Evolutionary conservation across 139 green algal species (phyloP), one percentile per base, ranked within the genome.

Genomic region (Astrephomene gubernaculifera): DNA sequence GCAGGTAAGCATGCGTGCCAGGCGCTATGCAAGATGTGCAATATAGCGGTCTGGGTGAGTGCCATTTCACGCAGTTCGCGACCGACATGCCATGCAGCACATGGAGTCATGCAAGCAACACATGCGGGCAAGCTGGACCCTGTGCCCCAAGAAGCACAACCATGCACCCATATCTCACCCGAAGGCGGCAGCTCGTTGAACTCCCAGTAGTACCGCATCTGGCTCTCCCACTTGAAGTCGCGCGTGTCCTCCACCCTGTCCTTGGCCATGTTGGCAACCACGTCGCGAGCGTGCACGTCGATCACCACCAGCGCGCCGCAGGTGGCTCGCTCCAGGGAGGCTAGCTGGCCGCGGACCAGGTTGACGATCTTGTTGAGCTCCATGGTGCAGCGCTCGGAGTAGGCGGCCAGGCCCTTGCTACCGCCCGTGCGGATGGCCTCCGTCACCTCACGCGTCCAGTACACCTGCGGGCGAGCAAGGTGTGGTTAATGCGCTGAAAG

Each of bases 201-300:
- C 90, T 97, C 94, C 91, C 93, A 95, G 82, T 94, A 93, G 89
- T 95, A 96, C 19, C 92, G 87, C 81, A 93, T 65, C 89, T 94
- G 90, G 54, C 82, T 90, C 76, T 93, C 90, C 92, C 94, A 96
- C 85, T 96, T 95, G 83, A 96, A 96, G 90, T 96, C 94, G 12
- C 87, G 87, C 43, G 93, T 71, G 44, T 92, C 87, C 38, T 91
- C 85, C 33, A 97, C 94, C 22, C 92, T 90, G 14, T 94, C 87
- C 54, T 86, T 85, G 33, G 89, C 89, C 93, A 97, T 96, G 64
- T 81, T 38, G 0, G 69, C 64, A 45, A 90, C 84, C 65, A 93
- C 89, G 70, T 94, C 90, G 57, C 93, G 86, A 12, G 93, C 91
- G 82, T 96, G 93, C 87, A 96, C 93, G 78, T 96, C 93, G 53